Percentiles rank a stretch among this genome's conserved stretches.
Evolutionary conservation across 2,329 filamentous ascomycete species (phyloP).

Genomic region (Nigrospora oryzae): DNA sequence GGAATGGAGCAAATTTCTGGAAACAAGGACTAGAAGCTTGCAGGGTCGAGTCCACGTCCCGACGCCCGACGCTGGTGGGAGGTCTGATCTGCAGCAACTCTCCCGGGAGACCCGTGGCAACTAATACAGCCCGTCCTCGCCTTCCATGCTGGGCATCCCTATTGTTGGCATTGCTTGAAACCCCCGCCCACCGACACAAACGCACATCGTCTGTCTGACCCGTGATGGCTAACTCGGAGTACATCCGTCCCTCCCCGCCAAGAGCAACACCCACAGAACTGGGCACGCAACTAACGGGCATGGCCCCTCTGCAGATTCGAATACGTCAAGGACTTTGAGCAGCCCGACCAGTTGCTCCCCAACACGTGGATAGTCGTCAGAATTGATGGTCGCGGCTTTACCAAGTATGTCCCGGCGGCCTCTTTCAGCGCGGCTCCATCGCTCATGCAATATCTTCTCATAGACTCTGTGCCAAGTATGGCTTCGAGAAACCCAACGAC

Average conservation of each 20-base stretch:
- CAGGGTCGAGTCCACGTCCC: too few relatives aligned
- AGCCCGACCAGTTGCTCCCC: constrained; percentile 67
- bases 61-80: too few relatives aligned
- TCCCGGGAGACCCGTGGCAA: too few relatives aligned
- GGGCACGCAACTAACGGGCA: constrained; percentile 10
- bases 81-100: too few relatives aligned
- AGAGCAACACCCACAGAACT: neutral
- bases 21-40: too few relatives aligned
- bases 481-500: constrained; percentile 90
- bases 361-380: constrained; percentile 96
- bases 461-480: constrained; percentile 59
- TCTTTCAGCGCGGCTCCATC: neutral
- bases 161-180: too few relatives aligned
- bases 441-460: constrained; percentile 69
- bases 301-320: constrained; percentile 57
- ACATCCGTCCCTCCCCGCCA: constrained; percentile 2
- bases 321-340: constrained; percentile 89
- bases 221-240: constrained; percentile 50
- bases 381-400: constrained; percentile 90
- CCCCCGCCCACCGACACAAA: too few relatives aligned
- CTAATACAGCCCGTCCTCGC: too few relatives aligned
- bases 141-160: too few relatives aligned
- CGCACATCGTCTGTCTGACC: too few relatives aligned
- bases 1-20: too few relatives aligned
- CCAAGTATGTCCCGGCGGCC: constrained; percentile 54